Evolutionary conservation across 352 stramenopile genomes (phyloP), one percentile per base, ranked within the genome.

Genomic region (Phytophthora podocarpi): DNA sequence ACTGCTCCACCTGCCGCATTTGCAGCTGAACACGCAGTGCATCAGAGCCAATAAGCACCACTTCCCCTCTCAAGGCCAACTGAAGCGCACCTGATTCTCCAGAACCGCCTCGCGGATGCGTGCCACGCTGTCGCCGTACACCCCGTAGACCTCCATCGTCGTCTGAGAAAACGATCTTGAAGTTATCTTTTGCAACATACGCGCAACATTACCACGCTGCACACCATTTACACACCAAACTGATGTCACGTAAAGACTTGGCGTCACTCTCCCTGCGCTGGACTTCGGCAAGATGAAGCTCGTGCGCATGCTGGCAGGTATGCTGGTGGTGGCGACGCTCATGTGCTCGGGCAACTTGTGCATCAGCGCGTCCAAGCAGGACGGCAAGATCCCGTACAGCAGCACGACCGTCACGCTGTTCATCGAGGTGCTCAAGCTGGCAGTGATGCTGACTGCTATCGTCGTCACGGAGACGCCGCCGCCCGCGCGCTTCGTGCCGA

Each of bases 361-460:
- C 66, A 95, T 95, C 71, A 93, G 83, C 56, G 85, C 85, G 52
- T 95, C 87, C 43, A 95, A 95, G 64, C 59, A 71, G 45, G 60
- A 89, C 49, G 85, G 82, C 28, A 70, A 82, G 68, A 89, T 95
- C 58, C 66, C 67, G 41, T 95, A 95, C 80, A 80, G 87, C 59
- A 92, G 79, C 74, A 84, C 89, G 50, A 93, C 87, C 5, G 87
- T 88, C 55, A 94, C 84, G 53, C 78, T 95, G 54, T 78, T 95
- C 65, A 89, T 93, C 41, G 87, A 95, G 63, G 80, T 91, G 56
- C 70, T 93, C 60, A 95, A 95, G 70, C 76, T 91, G 45, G 49
- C 67, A 24, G 35, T 92, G 1, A 82, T 76, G 54, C 40, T 80
- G 28, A 39, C 71, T 1, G 73, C 66, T 0, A 80, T 93, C 54